A percentile compares a stretch with the other conserved stretches of the same genome.
phyloP scores from a whole-genome alignment of 2,329 filamentous ascomycete species.

The Fusarium udum region DNA sequence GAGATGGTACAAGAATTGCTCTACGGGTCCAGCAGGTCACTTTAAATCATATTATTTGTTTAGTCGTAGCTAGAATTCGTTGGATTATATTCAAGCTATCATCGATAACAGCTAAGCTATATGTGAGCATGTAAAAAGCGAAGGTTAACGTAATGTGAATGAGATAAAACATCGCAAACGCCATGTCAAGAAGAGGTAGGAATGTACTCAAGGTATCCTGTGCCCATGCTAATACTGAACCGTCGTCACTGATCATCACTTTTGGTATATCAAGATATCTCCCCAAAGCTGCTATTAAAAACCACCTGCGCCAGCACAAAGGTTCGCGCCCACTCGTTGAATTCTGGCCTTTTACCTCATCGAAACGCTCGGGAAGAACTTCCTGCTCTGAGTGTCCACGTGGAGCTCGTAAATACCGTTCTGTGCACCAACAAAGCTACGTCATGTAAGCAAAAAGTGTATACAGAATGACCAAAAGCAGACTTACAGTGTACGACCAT shows the following conservation, averaged over 20 bases:
- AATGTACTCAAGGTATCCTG: conserved; percentile 35
- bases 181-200: conserved; percentile 4
- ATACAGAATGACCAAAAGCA: background rate
- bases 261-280: conserved; percentile 30
- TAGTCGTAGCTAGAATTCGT: background rate
- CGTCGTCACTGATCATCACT: conserved; percentile 35
- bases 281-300: conserved; percentile 7
- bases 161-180: conserved; percentile 19
- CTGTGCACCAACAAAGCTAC: conserved; percentile 70
- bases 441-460: conserved; percentile 25
- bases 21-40: conserved; percentile 48
- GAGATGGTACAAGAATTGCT: conserved; percentile 72
- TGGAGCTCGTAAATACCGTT: conserved; percentile 80
- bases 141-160: conserved; percentile 7
- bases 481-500: conserved; percentile 67
- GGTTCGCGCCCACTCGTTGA: background rate
- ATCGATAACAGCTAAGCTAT: conserved; percentile 5
- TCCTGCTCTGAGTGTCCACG: conserved; percentile 70
- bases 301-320: conserved; percentile 7
- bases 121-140: conserved; percentile 20
- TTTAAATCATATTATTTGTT: background rate
- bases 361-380: conserved; percentile 64
- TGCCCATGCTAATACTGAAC: conserved; percentile 33
- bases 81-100: background rate
- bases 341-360: conserved; percentile 56